Conservation (phyloP, 2,329 filamentous ascomycete species). For the Neopestalotiopsis clavispora region DNA sequence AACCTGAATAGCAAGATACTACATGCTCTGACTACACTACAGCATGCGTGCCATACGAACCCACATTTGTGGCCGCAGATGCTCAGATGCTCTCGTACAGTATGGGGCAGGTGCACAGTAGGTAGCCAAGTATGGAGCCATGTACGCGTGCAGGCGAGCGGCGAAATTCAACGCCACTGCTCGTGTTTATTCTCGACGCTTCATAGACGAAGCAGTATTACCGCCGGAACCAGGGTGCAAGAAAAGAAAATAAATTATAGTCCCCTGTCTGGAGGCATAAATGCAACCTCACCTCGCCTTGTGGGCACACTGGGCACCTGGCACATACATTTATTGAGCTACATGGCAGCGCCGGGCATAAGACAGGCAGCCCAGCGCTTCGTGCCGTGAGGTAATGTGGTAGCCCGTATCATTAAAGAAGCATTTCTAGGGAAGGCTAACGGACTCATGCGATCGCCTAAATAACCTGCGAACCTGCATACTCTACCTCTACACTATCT, state of each 20-base stretch:
- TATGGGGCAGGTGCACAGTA: neutral
- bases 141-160: neutral
- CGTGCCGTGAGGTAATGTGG: neutral
- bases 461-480: neutral
- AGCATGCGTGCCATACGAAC: neutral
- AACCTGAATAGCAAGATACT: neutral
- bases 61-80: constrained; percentile 10
- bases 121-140: neutral
- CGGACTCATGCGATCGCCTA: neutral
- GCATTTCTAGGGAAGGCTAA: neutral
- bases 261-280: neutral
- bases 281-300: neutral
- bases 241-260: neutral
- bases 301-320: neutral
- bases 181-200: constrained; percentile 2
- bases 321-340: neutral
- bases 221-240: neutral
- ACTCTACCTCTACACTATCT: neutral
- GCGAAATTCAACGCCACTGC: constrained; percentile 3
- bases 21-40: no score
- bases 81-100: neutral
- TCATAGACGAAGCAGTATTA: neutral
- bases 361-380: neutral
- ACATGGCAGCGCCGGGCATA: neutral
- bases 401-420: neutral